Conservation (phyloP, 225 moss, liverwort and hornwort species). For the Thuidium tamariscinum region DNA sequence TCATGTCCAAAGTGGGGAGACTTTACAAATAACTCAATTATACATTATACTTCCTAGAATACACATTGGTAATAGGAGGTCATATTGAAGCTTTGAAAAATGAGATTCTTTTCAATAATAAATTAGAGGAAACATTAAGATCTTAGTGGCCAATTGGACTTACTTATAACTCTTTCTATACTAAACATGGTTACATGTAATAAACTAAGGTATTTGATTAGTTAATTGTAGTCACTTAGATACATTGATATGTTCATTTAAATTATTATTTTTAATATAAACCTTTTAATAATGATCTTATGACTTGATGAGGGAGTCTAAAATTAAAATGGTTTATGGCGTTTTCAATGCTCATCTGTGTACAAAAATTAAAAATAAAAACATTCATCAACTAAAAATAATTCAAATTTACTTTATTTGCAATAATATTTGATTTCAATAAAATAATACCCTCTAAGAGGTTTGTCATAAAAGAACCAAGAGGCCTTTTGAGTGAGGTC, state of each 20-base stretch:
- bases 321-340: fast-evolving
- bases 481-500: fast-evolving
- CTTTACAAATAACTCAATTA: too few relatives aligned
- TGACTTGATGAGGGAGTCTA: neutral
- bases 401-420: neutral
- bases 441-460: neutral
- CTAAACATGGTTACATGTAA: neutral
- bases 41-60: neutral
- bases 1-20: too few relatives aligned
- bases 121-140: neutral
- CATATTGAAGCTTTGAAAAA: neutral
- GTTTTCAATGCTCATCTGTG: too few relatives aligned
- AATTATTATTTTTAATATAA: neutral
- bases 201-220: neutral
- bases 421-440: neutral
- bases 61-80: neutral
- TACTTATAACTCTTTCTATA: neutral
- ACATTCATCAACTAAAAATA: neutral
- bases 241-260: neutral
- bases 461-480: neutral
- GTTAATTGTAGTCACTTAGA: neutral
- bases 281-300: neutral
- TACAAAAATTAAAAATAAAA: neutral
- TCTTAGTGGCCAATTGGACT: neutral
- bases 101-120: neutral